Evolutionary conservation across 2,329 filamentous ascomycete species (phyloP), one percentile per base, ranked within the genome.

Genomic region (Coniella lustricola): DNA sequence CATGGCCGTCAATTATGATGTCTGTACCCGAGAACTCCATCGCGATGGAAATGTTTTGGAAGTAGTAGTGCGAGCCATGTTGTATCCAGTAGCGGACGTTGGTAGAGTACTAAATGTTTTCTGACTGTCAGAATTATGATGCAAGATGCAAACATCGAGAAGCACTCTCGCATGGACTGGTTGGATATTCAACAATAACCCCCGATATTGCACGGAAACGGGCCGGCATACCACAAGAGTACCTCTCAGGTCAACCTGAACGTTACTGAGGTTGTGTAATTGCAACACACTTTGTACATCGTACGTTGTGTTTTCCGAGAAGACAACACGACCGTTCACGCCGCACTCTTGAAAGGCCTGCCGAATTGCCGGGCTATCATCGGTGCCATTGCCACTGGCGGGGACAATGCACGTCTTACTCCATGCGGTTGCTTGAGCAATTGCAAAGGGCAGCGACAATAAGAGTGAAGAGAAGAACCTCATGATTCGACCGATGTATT

Each of bases 41-140:
- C 2, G 45, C 45, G 22, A 36, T 47, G 18, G 45, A 47, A n/a
- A 47, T 47, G n/a, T 47, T 47, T n/a, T 47, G 45, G 18, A 47
- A 47, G 20, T 47, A 16, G 32, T 47, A 42, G 25, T 47, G 33
- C 21, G 45, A 47, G 31, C 45, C 45, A 36, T 47, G 45, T 37
- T 41, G 45, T 21, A 47, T 47, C 45, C 45, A 47, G 17, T 47
- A 47, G 12, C 37, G 45, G 20, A 47, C 45, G 12, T 47, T 37
- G 14, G 45, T 47, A 13, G 45, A 47, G 20, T 41, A 47, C 45
- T 47, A 29, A 29, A 29, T 29, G 5, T 36, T 10, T 12, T 5
- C 10, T 4, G n/a, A 36, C n/a, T 12, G 35, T 38, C 35, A 38
- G 17, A 38, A 35, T 4, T 14, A 14, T 7, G 33, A 14, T 10